A percentile compares a stretch with the other conserved stretches of the same genome.
These are phyloP conservation scores for Pseudocercospora musae DNA, from an alignment of 2,329 filamentous ascomycete species.

Conservation along the genomic window DNA sequence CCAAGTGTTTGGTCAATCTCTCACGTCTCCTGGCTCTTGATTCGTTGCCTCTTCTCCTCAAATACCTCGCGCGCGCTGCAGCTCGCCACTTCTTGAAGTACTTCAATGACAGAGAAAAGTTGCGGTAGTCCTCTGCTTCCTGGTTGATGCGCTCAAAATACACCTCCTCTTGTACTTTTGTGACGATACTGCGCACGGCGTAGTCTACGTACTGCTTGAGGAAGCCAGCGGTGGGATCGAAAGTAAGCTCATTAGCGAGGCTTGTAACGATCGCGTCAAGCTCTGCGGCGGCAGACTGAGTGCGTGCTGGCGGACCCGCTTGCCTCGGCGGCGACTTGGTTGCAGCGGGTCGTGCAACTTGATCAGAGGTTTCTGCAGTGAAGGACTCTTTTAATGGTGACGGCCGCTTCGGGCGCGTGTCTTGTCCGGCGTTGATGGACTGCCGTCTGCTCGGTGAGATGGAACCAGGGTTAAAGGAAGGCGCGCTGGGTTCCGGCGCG, in stretches of 20 bases:
- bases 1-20: neutral
- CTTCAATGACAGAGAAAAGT: conserved; percentile 33
- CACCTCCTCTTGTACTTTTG: conserved; percentile 33
- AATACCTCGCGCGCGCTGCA: conserved; percentile 1
- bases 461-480: conserved; percentile 11
- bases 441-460: conserved; percentile 18
- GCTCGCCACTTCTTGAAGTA: conserved; percentile 40
- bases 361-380: conserved; percentile 14
- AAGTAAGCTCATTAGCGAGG: conserved; percentile 40
- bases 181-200: conserved; percentile 32
- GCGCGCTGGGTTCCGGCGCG: conserved; percentile 8
- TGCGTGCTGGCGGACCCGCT: conserved; percentile 7
- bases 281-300: conserved; percentile 19
- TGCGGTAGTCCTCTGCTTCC: conserved; percentile 34
- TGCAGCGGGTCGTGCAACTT: neutral
- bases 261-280: conserved; percentile 30
- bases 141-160: conserved; percentile 31
- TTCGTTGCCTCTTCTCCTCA: conserved; percentile 6
- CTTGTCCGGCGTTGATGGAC: conserved; percentile 12
- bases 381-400: conserved; percentile 36
- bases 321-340: conserved; percentile 5
- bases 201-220: conserved; percentile 46
- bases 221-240: conserved; percentile 40
- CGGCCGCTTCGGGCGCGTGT: conserved; percentile 32
- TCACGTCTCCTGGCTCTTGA: neutral